Base-by-base conservation (phyloP, 805 yeast genomes). In the Ogataea trehaloabstinens region DNA sequence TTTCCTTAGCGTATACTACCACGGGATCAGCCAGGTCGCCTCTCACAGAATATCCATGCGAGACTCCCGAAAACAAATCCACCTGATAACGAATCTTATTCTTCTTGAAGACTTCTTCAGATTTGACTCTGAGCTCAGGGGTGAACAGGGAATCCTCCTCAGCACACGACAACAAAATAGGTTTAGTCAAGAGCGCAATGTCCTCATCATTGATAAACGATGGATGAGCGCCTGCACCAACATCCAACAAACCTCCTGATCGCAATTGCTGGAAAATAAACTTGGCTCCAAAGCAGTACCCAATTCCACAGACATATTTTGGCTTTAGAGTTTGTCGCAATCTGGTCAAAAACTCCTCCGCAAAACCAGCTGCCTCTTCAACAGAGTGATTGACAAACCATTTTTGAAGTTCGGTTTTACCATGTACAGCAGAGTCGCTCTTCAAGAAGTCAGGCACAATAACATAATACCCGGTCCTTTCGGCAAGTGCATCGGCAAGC, bases 221-320 rank as follows among this genome's bases (percentile, higher is more conserved):
- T 5, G 97, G 96, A 63, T 90, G 97, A 6, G 93, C 93, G 46
- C 77, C 62, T 12, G 91, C 95, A 52, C 76, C 87, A 13, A 71
- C 84, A 44, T 76, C 74, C 24, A 61, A 38, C 5, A 48, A 31
- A 7, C 61, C 60, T 29, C 60, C 70, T 19, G 53, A 53, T 5
- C 70, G 58, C 21, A 76, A 59, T 41, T 80, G 74, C 43, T 73
- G 78, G 41, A 84, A 51, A 24, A 75, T 78, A 50, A 68, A 80
- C 61, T 80, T 84, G 28, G 87, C 95, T 58, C 96, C 96, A 48
- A 70, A 88, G 65, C 96, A 88, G 67, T 87, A 80, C 18, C 96
- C 96, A 41, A 82, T 64, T 16, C 77, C 76, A 30, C 74, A 79
- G 17, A 82, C 43, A 48, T 69, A 76, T 37, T 66, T 58, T 13